These are phyloP conservation scores for Symbiodinium pilosum DNA, from an alignment of 73 alveolate genomes.

Conservation along the genomic window DNA sequence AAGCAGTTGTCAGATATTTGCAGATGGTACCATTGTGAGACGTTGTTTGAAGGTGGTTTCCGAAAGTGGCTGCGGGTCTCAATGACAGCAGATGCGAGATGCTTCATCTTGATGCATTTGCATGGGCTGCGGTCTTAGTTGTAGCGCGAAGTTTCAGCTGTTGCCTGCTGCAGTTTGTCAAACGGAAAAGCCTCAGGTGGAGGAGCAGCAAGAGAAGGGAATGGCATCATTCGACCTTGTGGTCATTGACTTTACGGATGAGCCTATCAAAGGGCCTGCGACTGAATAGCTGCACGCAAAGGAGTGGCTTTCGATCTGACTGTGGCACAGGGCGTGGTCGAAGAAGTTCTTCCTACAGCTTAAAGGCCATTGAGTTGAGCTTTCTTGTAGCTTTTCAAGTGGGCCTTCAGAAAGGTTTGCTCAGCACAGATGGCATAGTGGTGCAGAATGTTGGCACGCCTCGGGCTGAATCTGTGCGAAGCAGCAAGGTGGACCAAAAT, in stretches of 20 bases:
- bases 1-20: no score
- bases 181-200: background rate
- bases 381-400: background rate
- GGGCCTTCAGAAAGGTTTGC: background rate
- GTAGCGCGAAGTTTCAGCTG: no score
- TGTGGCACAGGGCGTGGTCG: slow-evolving; percentile 64
- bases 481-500: background rate
- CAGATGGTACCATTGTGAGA: no score
- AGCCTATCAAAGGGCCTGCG: slow-evolving; percentile 66
- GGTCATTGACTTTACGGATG: slow-evolving; percentile 74
- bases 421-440: slow-evolving; percentile 31
- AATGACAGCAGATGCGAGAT: slow-evolving; percentile 15
- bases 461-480: background rate
- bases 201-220: background rate
- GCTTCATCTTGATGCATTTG: slow-evolving; percentile 31
- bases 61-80: slow-evolving; percentile 49
- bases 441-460: slow-evolving; percentile 85
- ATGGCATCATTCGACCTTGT: slow-evolving; percentile 24
- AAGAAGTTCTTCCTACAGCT: slow-evolving; percentile 25
- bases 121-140: slow-evolving; percentile 10
- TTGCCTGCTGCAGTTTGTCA: no score
- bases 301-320: background rate
- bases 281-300: background rate
- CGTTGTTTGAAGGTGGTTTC: slow-evolving; percentile 38
- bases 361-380: background rate